A percentile compares a stretch with the other conserved stretches of the same genome.
phyloP scores from a whole-genome alignment of 371 early-diverging fungal genomes.

The Syncephalastrum monosporum region DNA sequence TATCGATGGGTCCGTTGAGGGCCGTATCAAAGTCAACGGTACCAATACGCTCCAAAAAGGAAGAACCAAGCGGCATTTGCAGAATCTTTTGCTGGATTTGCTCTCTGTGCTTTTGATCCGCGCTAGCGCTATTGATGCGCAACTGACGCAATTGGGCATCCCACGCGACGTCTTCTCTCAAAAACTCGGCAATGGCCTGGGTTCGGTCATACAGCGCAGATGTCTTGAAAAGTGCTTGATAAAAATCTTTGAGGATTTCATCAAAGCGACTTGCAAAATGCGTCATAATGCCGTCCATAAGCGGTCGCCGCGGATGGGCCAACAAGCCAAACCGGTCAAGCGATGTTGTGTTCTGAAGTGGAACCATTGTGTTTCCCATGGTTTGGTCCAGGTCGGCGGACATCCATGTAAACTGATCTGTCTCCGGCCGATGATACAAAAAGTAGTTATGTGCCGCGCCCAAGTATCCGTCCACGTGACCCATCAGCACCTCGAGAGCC shows the following conservation, averaged over 20 bases:
- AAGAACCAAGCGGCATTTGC: conserved; percentile 30
- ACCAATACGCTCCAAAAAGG: conserved; percentile 26
- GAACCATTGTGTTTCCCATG: conserved; percentile 30
- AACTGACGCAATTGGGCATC: conserved; percentile 11
- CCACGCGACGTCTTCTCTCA: conserved; percentile 28
- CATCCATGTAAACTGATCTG: conserved; percentile 26
- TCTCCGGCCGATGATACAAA: conserved; percentile 26
- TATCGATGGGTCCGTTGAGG: conserved; percentile 21
- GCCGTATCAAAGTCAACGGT: conserved; percentile 25
- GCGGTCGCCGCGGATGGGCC: conserved; percentile 14
- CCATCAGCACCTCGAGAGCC: conserved; percentile 32
- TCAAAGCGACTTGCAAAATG: conserved; percentile 14
- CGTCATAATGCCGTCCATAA: conserved; percentile 21
- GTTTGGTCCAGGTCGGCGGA: conserved; percentile 39
- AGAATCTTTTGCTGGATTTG: conserved; percentile 25
- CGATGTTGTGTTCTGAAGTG: background rate
- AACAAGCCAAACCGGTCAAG: conserved; percentile 26
- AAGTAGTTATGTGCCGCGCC: conserved; percentile 40
- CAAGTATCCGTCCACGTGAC: conserved; percentile 37
- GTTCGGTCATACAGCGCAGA: conserved; percentile 9
- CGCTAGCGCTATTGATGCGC: conserved; percentile 8
- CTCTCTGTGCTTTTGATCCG: conserved; percentile 9
- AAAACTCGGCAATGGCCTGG: conserved; percentile 11
- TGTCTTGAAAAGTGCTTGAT: conserved; percentile 9
- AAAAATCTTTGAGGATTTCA: conserved; percentile 15